A percentile compares a stretch with the other conserved stretches of the same genome.
Conservation (phyloP, 2,329 filamentous ascomycete genomes). For the Ceratocystis papillata region DNA sequence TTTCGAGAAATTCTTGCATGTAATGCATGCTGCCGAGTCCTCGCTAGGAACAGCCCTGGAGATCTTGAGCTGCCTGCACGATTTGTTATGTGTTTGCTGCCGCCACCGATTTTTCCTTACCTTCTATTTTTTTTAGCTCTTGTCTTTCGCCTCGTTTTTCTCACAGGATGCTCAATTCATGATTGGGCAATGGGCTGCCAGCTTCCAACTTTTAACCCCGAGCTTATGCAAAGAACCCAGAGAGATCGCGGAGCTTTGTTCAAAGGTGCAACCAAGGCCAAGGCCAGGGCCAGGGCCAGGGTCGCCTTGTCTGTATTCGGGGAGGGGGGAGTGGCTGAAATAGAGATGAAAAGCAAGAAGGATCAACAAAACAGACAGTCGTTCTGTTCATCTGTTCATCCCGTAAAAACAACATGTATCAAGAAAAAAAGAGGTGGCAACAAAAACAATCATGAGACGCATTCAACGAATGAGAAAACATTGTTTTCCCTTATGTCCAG, state of each 20-base stretch:
- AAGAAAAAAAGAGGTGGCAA: not conserved
- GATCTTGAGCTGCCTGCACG: not conserved
- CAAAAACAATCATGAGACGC: not conserved
- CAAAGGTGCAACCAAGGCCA: not conserved
- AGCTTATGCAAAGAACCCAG: not conserved
- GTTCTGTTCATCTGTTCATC: conserved; percentile 13
- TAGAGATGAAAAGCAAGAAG: conserved; percentile 9
- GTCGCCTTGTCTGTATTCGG: not conserved
- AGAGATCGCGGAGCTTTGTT: not conserved
- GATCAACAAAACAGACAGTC: conserved; percentile 1
- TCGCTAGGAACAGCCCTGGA: not conserved
- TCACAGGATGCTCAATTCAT: too few species aligned
- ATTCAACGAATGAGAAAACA: not conserved
- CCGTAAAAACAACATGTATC: not conserved
- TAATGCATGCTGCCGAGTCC: conserved; percentile 8
- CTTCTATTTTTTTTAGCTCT: not conserved
- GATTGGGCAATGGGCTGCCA: not conserved
- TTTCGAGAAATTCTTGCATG: not conserved
- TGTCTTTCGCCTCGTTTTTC: not conserved
- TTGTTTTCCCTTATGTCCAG: not conserved
- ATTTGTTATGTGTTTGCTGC: not conserved
- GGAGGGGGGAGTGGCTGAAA: not conserved
- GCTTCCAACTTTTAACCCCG: not conserved
- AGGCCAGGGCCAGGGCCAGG: not conserved
- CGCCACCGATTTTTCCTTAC: not conserved